These are phyloP conservation scores for Lasiosphaeriaceae sp. DNA, from an alignment of 495 filamentous ascomycete genomes.

Conservation along the genomic window DNA sequence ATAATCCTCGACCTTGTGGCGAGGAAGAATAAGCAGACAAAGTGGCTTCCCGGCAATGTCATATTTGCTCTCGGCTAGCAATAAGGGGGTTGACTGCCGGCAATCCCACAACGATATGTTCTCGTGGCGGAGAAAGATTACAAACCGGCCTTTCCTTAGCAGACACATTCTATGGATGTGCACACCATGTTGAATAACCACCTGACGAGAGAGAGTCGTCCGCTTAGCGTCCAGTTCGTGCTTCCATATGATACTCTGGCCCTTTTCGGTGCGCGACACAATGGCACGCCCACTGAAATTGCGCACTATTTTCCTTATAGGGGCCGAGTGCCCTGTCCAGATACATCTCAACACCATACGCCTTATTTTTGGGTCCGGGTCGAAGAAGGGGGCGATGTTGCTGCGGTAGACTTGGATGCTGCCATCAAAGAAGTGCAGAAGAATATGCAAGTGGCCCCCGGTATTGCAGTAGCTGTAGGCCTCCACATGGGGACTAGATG, in stretches of 20 bases:
- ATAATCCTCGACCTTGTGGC: constrained; percentile 49
- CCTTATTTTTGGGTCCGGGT: constrained; percentile 63
- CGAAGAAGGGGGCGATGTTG: constrained; percentile 75
- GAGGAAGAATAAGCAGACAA: constrained; percentile 75
- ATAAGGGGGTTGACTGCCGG: constrained; percentile 49
- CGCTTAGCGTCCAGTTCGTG: constrained; percentile 47
- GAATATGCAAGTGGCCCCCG: constrained; percentile 63
- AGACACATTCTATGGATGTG: constrained; percentile 83
- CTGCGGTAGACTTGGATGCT: constrained; percentile 76
- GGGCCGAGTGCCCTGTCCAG: constrained; percentile 81
- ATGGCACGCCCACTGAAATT: constrained; percentile 76
- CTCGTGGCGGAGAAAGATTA: constrained; percentile 77
- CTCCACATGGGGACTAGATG: constrained; percentile 55
- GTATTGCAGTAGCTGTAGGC: constrained; percentile 68
- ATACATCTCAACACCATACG: constrained; percentile 56
- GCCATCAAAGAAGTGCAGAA: constrained; percentile 86
- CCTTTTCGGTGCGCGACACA: constrained; percentile 73
- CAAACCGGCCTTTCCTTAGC: constrained; percentile 67
- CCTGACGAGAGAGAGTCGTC: constrained; percentile 61
- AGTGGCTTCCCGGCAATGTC: constrained; percentile 66
- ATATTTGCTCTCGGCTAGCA: constrained; percentile 58
- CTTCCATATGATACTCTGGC: constrained; percentile 80
- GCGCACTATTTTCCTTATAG: constrained; percentile 79
- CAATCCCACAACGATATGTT: constrained; percentile 80
- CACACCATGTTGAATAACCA: constrained; percentile 61